Base-by-base conservation (phyloP, 371 early-diverging fungal genomes). In the Mortierella sp. region DNA sequence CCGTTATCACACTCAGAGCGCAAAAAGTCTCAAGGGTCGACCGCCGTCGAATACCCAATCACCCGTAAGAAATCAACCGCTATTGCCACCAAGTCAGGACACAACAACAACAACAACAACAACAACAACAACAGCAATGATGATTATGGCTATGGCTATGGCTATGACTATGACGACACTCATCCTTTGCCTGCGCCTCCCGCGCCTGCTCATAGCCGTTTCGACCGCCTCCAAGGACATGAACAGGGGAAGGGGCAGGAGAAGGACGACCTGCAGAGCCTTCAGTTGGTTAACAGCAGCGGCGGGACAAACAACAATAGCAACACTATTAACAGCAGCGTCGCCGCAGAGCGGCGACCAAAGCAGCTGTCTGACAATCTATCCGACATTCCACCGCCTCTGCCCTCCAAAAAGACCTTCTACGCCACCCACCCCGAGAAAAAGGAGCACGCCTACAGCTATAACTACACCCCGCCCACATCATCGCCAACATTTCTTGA, bases 401-500 rank as follows among this genome's bases (percentile, higher is more conserved):
- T 61, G 19, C 61, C 61, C 34, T 61, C 59, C 31, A 59, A 59
- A 31, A 59, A 59, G 59, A 21, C 83, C 75, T 46, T 80, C 80
- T n/a, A 69, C 54, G 11, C 69, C 69, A n/a, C 77, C 78, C 44
- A 74, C 75, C 31, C 59, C 31, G 14, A 59, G 28, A 10, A 55
- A 11, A 59, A 31, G 16, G 59, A 59, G 16, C 26, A 34, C 13
- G 80, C 77, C 44, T 72, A 69, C 69, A 77, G 76, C 51, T 80
- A 76, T 61, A 74, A 77, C 54, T n/a, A 53, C 31, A 51, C 37
- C n/a, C 71, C 73, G 16, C 48, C 71, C 0, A 10, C 34, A 50
- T 64, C 82, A 26, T 57, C 84, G 26, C 73, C 84, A 10, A 67
- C 54, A 59, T 78, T 78, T 46, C 34, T 86, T 1, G 82, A 81